Evolutionary conservation across 352 stramenopile genomes (phyloP).

Genomic region (Globisporangium acanthophoron): DNA sequence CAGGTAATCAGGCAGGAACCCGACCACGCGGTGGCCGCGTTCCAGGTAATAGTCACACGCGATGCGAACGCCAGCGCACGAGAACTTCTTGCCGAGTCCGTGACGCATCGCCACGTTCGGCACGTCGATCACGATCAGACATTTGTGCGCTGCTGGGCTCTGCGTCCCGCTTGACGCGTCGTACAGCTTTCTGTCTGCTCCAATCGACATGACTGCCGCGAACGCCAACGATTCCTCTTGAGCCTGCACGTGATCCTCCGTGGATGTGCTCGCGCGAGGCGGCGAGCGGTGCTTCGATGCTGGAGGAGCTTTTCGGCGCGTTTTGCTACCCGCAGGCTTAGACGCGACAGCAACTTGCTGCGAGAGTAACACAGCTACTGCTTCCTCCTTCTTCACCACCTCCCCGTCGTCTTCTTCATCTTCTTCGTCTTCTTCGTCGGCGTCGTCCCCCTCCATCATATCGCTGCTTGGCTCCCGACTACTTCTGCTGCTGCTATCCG

Average conservation of each 20-base stretch:
- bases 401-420: not conserved
- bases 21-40: constrained; percentile 70
- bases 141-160: constrained; percentile 19
- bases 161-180: constrained; percentile 16
- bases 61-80: constrained; percentile 64
- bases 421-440: not conserved
- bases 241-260: constrained; percentile 6
- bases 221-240: constrained; percentile 18
- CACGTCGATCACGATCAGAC: constrained; percentile 60
- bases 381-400: not conserved
- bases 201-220: constrained; percentile 40
- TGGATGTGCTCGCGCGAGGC: not conserved
- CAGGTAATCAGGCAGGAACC: constrained; percentile 83
- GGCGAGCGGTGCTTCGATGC: not conserved
- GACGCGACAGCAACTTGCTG: constrained; percentile 6
- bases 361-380: too few relatives aligned
- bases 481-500: not conserved
- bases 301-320: not conserved
- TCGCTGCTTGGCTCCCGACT: not conserved
- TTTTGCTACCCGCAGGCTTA: constrained; percentile 12
- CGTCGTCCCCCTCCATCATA: not conserved
- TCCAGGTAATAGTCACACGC: constrained; percentile 65
- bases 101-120: constrained; percentile 83
- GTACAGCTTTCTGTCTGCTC: constrained; percentile 19
- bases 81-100: constrained; percentile 71